These are phyloP conservation scores for Lonicera japonica DNA, from an alignment of 129 eudicot species.

Conservation along the genomic window DNA sequence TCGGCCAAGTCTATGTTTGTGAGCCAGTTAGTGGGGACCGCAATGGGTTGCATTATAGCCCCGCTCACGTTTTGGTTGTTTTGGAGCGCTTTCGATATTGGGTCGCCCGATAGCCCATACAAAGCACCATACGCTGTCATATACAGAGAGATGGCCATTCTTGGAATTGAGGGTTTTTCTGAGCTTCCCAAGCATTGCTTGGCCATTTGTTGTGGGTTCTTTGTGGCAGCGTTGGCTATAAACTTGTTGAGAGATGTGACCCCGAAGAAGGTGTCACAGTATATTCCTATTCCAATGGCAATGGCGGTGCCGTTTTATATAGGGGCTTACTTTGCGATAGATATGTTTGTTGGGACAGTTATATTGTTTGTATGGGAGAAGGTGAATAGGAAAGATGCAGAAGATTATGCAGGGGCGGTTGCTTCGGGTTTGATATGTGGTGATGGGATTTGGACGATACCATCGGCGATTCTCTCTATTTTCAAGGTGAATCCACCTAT, in stretches of 20 bases:
- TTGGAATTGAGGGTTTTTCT: conserved; percentile 88
- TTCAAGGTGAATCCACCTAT: conserved; percentile 73
- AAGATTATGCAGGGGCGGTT: conserved; percentile 88
- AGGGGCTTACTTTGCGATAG: conserved; percentile 92
- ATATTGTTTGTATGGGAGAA: conserved; percentile 79
- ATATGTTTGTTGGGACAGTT: conserved; percentile 91
- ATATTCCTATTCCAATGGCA: conserved; percentile 90
- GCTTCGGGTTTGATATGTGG: conserved; percentile 95
- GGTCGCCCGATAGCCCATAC: conserved; percentile 84
- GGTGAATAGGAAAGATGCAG: conserved; percentile 57
- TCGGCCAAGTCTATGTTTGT: conserved; percentile 87
- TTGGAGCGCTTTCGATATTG: conserved; percentile 82
- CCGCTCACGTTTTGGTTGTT: conserved; percentile 85
- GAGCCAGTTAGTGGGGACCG: conserved; percentile 82
- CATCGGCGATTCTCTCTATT: conserved; percentile 82
- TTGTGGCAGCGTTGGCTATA: conserved; percentile 52
- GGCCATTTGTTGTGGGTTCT: conserved; percentile 65
- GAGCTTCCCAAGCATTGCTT: conserved; percentile 85
- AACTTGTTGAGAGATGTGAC: conserved; percentile 60
- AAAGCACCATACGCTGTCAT: conserved; percentile 95
- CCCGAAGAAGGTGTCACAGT: conserved; percentile 47
- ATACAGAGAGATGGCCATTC: conserved; percentile 83
- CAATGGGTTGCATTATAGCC: conserved; percentile 87
- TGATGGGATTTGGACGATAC: conserved; percentile 94
- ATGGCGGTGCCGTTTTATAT: conserved; percentile 95